Conservation (phyloP, 2,329 filamentous ascomycete genomes). For the Tolypocladium endophyticum region DNA sequence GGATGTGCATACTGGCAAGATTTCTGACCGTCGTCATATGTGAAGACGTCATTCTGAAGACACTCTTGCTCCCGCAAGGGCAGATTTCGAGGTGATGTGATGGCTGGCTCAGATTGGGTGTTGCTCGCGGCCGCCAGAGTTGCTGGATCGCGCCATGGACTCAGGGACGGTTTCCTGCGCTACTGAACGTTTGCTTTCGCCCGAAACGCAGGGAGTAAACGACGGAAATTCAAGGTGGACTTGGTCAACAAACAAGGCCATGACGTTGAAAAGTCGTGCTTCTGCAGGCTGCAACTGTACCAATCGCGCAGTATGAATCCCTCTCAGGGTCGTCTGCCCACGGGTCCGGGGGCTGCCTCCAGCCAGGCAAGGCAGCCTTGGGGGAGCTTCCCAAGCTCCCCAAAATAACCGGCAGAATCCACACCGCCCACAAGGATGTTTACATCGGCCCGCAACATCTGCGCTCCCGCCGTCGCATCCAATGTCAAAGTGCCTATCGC, state of each 20-base stretch:
- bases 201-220: background rate
- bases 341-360: background rate
- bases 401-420: slow-evolving; percentile 19
- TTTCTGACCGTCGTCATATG: slow-evolving; percentile 22
- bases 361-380: background rate
- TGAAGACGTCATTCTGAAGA: slow-evolving; percentile 17
- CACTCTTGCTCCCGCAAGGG: too few species aligned
- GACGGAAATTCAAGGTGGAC: background rate
- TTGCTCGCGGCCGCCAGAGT: background rate
- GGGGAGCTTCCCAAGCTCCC: slow-evolving; percentile 1
- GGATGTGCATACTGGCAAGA: slow-evolving; percentile 17
- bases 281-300: too few species aligned
- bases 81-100: background rate
- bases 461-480: slow-evolving; percentile 9
- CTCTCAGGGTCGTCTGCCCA: background rate
- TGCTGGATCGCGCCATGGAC: background rate
- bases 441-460: slow-evolving; percentile 15
- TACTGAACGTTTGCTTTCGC: background rate
- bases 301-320: background rate
- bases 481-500: slow-evolving; percentile 8
- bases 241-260: background rate
- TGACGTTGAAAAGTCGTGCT: background rate
- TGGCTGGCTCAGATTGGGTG: too few species aligned
- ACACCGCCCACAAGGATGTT: slow-evolving; percentile 20
- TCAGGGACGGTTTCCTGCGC: background rate